Conservation (phyloP, 148 eudicot species). For the Talinum fruticosum region DNA sequence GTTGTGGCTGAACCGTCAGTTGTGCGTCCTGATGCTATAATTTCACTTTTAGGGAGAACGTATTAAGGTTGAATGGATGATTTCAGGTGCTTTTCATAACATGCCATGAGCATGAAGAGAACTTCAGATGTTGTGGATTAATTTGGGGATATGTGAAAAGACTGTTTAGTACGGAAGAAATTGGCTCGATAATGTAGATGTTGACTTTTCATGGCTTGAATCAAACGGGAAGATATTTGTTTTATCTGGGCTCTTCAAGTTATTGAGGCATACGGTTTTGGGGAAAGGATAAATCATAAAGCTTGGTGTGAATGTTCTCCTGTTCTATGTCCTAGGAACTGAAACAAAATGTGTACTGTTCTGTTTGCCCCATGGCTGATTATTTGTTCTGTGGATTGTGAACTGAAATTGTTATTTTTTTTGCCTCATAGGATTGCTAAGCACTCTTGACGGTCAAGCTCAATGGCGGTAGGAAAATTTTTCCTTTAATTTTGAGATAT, state of each 20-base stretch:
- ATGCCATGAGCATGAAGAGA: no score
- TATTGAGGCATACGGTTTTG: neutral
- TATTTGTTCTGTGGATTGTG: neutral
- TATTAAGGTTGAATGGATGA: no score
- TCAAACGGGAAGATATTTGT: neutral
- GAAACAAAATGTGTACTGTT: no score
- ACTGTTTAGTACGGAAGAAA: neutral
- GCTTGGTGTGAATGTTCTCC: neutral
- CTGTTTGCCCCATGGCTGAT: neutral
- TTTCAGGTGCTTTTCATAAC: no score
- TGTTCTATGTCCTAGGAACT: neutral
- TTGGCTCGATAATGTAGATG: neutral
- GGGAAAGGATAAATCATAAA: neutral
- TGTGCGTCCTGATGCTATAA: no score
- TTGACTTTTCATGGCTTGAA: neutral
- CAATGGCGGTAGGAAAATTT: conserved; percentile 33
- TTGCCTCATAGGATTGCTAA: conserved; percentile 15
- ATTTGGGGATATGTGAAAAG: no score
- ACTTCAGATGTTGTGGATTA: no score
- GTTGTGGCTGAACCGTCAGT: no score
- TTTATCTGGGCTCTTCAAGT: neutral
- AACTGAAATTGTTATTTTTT: neutral
- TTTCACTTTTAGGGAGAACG: no score
- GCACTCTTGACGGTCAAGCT: conserved; percentile 1
- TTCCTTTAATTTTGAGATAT: neutral